Evolutionary conservation across 768 basidiomycete species (phyloP), one percentile per base, ranked within the genome.

Genomic region (Pilatotrama ljubarskyi): DNA sequence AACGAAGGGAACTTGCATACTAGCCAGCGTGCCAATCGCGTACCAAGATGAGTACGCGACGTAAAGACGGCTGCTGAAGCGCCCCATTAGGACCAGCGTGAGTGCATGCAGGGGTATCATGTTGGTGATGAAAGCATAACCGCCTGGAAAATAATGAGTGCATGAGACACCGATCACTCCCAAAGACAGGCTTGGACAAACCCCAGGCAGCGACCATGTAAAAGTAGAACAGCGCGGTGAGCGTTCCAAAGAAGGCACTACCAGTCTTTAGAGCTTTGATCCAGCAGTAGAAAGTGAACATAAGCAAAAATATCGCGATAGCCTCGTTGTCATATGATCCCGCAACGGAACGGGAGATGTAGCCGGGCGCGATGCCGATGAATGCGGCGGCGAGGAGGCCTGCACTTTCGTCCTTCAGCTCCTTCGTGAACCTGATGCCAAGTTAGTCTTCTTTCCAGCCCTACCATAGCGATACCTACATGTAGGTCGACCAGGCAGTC

Each of bases 151-250:
- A 52, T 18, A 46, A 57, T 20, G 64, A 53, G 0, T 57, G 48
- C 32, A 51, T 44, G 37, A 61, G 50, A 37, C 14, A 32, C 29
- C 29, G 10, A 10, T 32, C 29, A 32, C 29, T 18, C 13, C n/a
- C 15, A 14, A 14, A 3, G 32, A 13, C 44, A 41, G 15, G 40
- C 10, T 5, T 5, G 3, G 6, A 54, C 46, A 46, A 24, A 90
- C 96, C 97, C 97, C 97, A 99, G 29, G 97, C 97, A 52, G 97
- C 96, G n/a, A 99, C 97, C 97, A 99, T 99, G 82, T 98, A 99
- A 67, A 98, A 98, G 78, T 99, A 99, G 77, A 98, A 98, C 3
- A 98, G 77, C 17, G 95, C 97, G 44, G 97, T 88, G 40, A 92
- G 69, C 24, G 92, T 91, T 20, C 94, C 96, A 66, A 85, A 97